A percentile compares a stretch with the other conserved stretches of the same genome.
These are phyloP conservation scores for Quercus phellos DNA, from an alignment of 331 rosid genomes.

Conservation along the genomic window DNA sequence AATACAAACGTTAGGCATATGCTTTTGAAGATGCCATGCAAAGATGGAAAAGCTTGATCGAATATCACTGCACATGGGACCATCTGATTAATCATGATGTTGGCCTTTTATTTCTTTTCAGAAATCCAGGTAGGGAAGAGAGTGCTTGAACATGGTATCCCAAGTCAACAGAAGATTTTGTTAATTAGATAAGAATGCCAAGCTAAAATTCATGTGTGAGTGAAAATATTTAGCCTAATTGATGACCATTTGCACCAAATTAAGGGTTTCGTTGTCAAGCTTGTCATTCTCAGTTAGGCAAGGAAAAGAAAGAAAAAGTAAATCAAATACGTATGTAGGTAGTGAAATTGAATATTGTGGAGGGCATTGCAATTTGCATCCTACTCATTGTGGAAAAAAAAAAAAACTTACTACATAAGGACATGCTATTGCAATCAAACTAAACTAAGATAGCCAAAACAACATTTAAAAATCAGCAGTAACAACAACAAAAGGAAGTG, in stretches of 20 bases:
- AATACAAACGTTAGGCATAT: conserved; percentile 22
- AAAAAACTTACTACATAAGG: background rate
- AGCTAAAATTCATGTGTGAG: too few species aligned
- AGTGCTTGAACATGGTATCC: background rate
- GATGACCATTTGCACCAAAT: background rate
- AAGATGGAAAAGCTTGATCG: background rate
- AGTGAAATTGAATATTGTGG: too few species aligned
- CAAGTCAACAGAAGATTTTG: background rate
- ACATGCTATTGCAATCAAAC: background rate
- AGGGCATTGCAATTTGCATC: too few species aligned
- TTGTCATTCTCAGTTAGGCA: background rate
- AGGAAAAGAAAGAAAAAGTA: background rate
- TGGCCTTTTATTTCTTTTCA: conserved; percentile 5
- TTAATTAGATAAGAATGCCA: too few species aligned
- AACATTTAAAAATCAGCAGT: too few species aligned
- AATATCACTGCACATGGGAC: conserved; percentile 28
- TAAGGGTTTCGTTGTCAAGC: background rate
- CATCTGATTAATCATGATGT: background rate
- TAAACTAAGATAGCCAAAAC: background rate
- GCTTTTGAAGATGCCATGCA: conserved; percentile 41
- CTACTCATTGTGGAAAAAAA: background rate
- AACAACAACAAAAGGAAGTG: background rate
- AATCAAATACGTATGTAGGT: background rate
- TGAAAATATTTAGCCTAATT: too few species aligned
- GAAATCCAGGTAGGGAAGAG: background rate